Base-by-base conservation (phyloP, 2,329 filamentous ascomycete genomes). In the Mollisia scopiformis region DNA sequence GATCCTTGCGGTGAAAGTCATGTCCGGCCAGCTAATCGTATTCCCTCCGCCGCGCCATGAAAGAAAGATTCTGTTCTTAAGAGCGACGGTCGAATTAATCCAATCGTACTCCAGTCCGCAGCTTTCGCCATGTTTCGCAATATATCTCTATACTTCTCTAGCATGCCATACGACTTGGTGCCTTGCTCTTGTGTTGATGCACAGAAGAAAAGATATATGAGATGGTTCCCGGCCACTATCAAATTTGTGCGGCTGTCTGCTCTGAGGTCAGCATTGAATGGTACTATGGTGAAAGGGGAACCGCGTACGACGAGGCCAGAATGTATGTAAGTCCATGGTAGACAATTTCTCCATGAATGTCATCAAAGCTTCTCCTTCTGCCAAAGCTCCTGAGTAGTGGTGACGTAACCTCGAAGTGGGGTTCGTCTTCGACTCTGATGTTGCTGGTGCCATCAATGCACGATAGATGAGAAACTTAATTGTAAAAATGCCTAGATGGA, bases 161-260 rank as follows among this genome's bases (percentile, higher is more conserved):
- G 56, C 57, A 67, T 59, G 14, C 57, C 57, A 39, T 67, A 65
- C 5, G 59, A 57, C 13, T 61, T 58, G 2, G 60, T 49, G 3
- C 65, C 65, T 25, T 65, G 61, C 6, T 14, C 21, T 46, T 63
- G 59, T 3, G 63, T 67, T 6, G 77, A 75, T 0, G 79, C 78
- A 3, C 80, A 70, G 1, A 82, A 71, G 51, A 82, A 82, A 0
- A 82, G 72, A 61, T 80, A 80, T 27, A 81, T 79, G 51, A 82
- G 72, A 55, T 81, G 81, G 63, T 82, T 81, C 16, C 79, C 78
- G 37, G 77, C 79, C 0, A 80, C 70, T 3, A 81, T 80, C 0
- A 82, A 68, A 58, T 82, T 79, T 7, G 78, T 79, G 14, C 79
- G 75, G 19, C 71, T 71, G 54, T 66, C 62, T 66, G 28, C 16